Evolutionary conservation across 1,284 basidiomycete genomes (phyloP).

Genomic region (Pascua guehoae): DNA sequence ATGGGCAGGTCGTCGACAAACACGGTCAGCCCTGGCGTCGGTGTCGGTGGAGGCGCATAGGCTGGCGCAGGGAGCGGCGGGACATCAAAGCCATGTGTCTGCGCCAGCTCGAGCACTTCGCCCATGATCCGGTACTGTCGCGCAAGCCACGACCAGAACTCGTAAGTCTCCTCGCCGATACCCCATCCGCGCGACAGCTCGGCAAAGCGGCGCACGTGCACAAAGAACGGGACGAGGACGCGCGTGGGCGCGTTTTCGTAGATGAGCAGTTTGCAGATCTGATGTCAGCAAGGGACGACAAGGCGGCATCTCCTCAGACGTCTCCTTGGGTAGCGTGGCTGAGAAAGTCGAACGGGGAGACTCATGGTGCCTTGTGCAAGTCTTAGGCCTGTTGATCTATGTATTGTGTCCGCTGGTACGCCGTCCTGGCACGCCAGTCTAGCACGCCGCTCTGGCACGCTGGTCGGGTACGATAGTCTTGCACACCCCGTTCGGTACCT

Average conservation of each 20-base stretch:
- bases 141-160: constrained; percentile 95
- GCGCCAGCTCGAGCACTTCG: constrained; percentile 79
- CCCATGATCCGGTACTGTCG: constrained; percentile 88
- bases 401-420: too few species aligned
- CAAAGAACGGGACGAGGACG: constrained; percentile 72
- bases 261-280: constrained; percentile 83
- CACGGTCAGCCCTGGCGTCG: constrained; percentile 41
- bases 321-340: too few species aligned
- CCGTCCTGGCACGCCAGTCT: too few species aligned
- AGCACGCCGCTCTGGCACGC: too few species aligned
- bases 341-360: background rate
- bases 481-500: too few species aligned
- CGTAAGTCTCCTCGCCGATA: constrained; percentile 93
- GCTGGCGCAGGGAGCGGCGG: constrained; percentile 8
- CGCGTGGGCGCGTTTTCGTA: constrained; percentile 79
- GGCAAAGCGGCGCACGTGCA: constrained; percentile 77
- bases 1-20: constrained; percentile 20
- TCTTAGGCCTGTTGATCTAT: too few species aligned
- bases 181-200: constrained; percentile 91
- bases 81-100: constrained; percentile 55
- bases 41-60: constrained; percentile 13
- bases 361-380: too few species aligned
- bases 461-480: too few species aligned
- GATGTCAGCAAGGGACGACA: constrained; percentile 9
- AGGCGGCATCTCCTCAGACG: background rate